Evolutionary conservation across 2,329 filamentous ascomycete species (phyloP), one percentile per base, ranked within the genome.

Genomic region (Periconia sp.): DNA sequence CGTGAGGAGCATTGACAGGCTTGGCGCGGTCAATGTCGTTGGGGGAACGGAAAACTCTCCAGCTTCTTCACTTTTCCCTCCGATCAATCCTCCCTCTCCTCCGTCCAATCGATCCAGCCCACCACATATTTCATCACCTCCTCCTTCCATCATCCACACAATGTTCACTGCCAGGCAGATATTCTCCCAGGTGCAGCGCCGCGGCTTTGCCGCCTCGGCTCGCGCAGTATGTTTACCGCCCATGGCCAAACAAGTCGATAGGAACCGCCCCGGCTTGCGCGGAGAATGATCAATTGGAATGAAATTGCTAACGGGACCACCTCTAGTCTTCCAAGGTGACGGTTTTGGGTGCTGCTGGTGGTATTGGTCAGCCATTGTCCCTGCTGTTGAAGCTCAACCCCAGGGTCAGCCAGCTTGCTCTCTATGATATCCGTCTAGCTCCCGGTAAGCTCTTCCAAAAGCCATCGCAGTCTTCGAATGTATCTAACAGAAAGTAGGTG

Each of bases 351-450:
- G 94, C 94, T 68, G 89, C 89, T 73, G 94, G 94, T 82, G 94
- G 94, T 80, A 99, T 99, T 82, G 94, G 94, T 78, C 94, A 99
- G 78, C 94, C 94, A 73, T 84, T 99, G 72, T 99, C 94, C 55
- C 89, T 99, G 66, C 88, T 99, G 74, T 86, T 99, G 79, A 99
- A 99, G 91, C 88, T 97, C 76, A 97, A 97, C 88, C 91, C 92
- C 69, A 86, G 90, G 74, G 93, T 97, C 69, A 89, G 85, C 71
- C 88, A 97, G 78, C 90, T 99, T 71, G 90, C 93, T 62, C 90
- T 99, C 73, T 99, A 97, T 83, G 94, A 99, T 81, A 96, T 99
- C 82, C 89, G 90, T 73, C 89, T 92, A 73, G 93, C 84, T 72
- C 93, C 93, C 76, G 92, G 92, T 95, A 86, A 63, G 87, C 82